Percentiles rank a stretch among this genome's conserved stretches.
Evolutionary conservation across 2,329 filamentous ascomycete species (phyloP).

Genomic region (Trichoderma sp.): DNA sequence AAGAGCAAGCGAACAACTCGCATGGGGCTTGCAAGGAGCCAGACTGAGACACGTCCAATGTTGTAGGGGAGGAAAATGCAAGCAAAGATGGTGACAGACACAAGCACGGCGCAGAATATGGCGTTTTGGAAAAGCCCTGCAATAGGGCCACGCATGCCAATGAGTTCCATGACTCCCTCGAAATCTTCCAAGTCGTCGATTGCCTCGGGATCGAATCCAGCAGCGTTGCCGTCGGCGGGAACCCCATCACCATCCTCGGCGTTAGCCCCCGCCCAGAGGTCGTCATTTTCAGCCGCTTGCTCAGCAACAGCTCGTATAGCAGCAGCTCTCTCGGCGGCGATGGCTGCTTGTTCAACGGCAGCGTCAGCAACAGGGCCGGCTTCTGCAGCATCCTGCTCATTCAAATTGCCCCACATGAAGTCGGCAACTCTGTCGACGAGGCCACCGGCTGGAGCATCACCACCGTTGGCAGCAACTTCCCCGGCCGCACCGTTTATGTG

Average conservation of each 20-base stretch:
- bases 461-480: constrained; percentile 22
- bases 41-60: constrained; percentile 79
- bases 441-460: constrained; percentile 27
- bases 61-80: constrained; percentile 93
- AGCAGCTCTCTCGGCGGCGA: background rate
- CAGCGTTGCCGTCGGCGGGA: constrained; percentile 44
- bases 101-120: constrained; percentile 88
- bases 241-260: constrained; percentile 46
- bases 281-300: constrained; percentile 45
- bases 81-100: constrained; percentile 80
- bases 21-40: constrained; percentile 77
- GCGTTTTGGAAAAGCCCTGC: constrained; percentile 91
- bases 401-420: constrained; percentile 64
- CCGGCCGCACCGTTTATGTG: constrained; percentile 13
- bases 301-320: background rate
- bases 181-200: constrained; percentile 90
- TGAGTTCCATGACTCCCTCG: constrained; percentile 92
- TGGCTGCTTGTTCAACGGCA: background rate
- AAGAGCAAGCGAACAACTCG: constrained; percentile 74
- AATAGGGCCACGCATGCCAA: constrained; percentile 93
- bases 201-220: constrained; percentile 71
- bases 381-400: constrained; percentile 32
- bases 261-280: constrained; percentile 42
- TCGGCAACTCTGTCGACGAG: constrained; percentile 48
- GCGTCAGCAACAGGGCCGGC: constrained; percentile 19